These are phyloP conservation scores for Bipolaris victoriae DNA, from an alignment of 2,329 filamentous ascomycete genomes.

Conservation along the genomic window DNA sequence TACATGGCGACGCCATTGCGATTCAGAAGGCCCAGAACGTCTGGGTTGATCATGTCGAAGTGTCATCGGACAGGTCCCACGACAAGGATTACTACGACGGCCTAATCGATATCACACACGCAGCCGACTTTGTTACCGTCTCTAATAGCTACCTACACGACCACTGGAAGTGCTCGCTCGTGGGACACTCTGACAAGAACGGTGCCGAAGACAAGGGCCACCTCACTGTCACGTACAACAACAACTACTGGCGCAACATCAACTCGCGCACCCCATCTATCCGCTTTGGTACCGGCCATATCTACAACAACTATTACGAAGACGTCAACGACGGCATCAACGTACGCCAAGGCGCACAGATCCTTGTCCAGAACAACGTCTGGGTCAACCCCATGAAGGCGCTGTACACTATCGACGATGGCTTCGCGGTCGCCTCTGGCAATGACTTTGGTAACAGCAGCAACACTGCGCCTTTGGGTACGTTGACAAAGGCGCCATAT, in stretches of 20 bases:
- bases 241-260: constrained; percentile 70
- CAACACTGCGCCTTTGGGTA: constrained; percentile 44
- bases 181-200: constrained; percentile 67
- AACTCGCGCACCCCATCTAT: constrained; percentile 68
- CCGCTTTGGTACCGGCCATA: constrained; percentile 70
- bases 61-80: constrained; percentile 64
- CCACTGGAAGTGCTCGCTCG: constrained; percentile 65
- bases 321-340: constrained; percentile 50
- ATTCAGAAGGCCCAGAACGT: constrained; percentile 58
- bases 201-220: constrained; percentile 64
- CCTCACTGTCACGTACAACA: constrained; percentile 68
- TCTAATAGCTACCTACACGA: constrained; percentile 61
- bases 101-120: constrained; percentile 69
- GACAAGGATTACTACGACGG: constrained; percentile 76
- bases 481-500: constrained; percentile 46
- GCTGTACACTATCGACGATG: constrained; percentile 43
- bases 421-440: constrained; percentile 48
- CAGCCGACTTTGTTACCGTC: constrained; percentile 66
- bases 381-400: constrained; percentile 45
- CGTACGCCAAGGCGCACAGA: constrained; percentile 51
- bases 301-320: constrained; percentile 61
- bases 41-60: constrained; percentile 72
- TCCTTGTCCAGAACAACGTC: constrained; percentile 53
- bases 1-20: constrained; percentile 59
- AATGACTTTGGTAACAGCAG: constrained; percentile 48